phyloP scores from a whole-genome alignment of 2,329 filamentous ascomycete species.

The Fusarium globosum region DNA sequence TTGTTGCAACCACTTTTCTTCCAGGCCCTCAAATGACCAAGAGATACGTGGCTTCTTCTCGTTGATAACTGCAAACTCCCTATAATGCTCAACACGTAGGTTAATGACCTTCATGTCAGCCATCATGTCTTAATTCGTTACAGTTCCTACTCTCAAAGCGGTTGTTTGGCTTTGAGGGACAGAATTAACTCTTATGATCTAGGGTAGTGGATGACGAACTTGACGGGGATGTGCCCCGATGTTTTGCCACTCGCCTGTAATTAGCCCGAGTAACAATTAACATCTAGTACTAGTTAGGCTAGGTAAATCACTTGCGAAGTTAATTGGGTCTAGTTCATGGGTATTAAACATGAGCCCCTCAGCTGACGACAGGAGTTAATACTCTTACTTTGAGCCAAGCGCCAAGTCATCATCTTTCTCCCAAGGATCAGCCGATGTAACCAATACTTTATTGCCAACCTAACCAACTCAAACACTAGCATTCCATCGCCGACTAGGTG shows the following conservation, averaged over 20 bases:
- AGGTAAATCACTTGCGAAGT: not conserved
- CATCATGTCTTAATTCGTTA: not conserved
- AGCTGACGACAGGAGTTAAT: not conserved
- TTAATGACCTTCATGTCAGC: not conserved
- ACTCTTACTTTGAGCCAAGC: too few species aligned
- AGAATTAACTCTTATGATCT: not conserved
- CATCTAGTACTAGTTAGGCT: not conserved
- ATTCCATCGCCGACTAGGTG: not conserved
- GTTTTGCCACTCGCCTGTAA: not conserved
- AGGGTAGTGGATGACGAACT: not conserved
- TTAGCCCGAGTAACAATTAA: not conserved
- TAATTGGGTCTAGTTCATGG: not conserved
- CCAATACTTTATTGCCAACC: not conserved
- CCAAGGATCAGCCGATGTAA: not conserved
- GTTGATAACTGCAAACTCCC: conserved; percentile 55
- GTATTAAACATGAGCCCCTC: not conserved
- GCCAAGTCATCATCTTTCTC: too few species aligned
- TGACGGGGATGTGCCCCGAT: not conserved
- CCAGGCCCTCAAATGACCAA: conserved; percentile 56
- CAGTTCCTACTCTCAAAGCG: not conserved
- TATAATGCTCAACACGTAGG: conserved; percentile 54
- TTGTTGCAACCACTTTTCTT: conserved; percentile 55
- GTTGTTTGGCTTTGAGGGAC: not conserved
- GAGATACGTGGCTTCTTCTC: conserved; percentile 58
- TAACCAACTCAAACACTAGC: not conserved